phyloP scores from a whole-genome alignment of 352 stramenopile species.

The Pythium volutum region DNA sequence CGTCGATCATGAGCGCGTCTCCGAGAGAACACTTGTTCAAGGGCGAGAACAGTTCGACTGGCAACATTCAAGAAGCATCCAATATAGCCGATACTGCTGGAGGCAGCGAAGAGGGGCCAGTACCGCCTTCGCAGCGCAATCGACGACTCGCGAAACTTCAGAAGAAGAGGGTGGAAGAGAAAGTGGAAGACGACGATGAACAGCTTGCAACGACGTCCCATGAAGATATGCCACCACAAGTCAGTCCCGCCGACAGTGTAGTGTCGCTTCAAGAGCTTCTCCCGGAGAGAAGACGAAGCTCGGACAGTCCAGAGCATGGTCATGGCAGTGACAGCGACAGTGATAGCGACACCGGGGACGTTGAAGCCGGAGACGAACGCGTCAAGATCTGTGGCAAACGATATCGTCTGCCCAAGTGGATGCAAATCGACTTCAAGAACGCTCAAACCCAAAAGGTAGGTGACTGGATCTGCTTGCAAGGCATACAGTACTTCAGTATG shows the following conservation, averaged over 20 bases:
- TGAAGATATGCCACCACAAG: constrained; percentile 30
- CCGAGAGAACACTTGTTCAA: constrained; percentile 21
- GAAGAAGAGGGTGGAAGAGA: constrained; percentile 19
- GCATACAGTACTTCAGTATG: not conserved
- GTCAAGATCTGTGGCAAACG: constrained; percentile 33
- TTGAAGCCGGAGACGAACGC: constrained; percentile 27
- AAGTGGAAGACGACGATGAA: constrained; percentile 12
- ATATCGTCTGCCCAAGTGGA: constrained; percentile 24
- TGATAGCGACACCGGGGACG: constrained; percentile 20
- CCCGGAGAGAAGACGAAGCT: constrained; percentile 9
- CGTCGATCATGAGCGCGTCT: constrained; percentile 28
- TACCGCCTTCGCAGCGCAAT: constrained; percentile 26
- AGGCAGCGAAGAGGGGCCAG: not conserved
- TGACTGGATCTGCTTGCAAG: not conserved
- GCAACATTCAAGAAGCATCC: not conserved
- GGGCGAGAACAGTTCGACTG: constrained; percentile 1
- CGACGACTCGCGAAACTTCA: constrained; percentile 21
- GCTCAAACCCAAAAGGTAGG: constrained; percentile 73
- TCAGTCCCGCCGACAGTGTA: constrained; percentile 50
- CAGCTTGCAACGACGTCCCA: not conserved
- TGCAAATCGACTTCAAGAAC: constrained; percentile 66
- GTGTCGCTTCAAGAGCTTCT: constrained; percentile 50
- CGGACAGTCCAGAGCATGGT: constrained; percentile 16
- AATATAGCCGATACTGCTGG: not conserved
- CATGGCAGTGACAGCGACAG: constrained; percentile 5